Evolutionary conservation across 2,329 filamentous ascomycete genomes (phyloP), one percentile per base, ranked within the genome.

Genomic region (Cercospora sp.): DNA sequence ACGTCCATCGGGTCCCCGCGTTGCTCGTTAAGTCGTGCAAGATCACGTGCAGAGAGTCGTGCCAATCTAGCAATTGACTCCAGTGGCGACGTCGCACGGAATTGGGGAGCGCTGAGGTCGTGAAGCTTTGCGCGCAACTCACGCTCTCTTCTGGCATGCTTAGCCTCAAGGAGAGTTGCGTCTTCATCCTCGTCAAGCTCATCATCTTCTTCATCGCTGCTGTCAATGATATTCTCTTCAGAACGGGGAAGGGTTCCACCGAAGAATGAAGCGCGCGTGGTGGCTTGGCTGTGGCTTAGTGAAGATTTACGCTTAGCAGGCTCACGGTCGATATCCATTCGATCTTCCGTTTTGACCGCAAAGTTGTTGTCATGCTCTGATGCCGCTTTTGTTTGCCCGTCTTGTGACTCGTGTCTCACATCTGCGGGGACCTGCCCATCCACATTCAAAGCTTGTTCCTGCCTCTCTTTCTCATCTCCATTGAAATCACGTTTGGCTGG

Each of bases 141-240:
- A 12, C 82, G 76, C 70, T 82, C 83, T 66, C 82, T 79, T 9
- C 80, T 77, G 53, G 82, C 81, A 69, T 82, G 84, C 60, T 82
- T 83, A 5, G 80, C 81, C 73, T 84, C 81, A 21, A 80, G 80
- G 34, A 82, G 78, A 8, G 81, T 81, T 63, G 82, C 80, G 63
- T 83, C 82, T 69, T 84, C 81, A 66, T 84, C 82, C 10, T 82
- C 76, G 69, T 83, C 82, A 63, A 83, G 76, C 60, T 82, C 82
- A 61, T 84, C 82, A 21, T 85, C 82, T 51, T 80, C 79, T 43
- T 64, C 62, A 21, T 64, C 62, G 24, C 82, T 83, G 61, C 81
- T 82, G 6, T 73, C 74, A 8, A 66, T 69, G 13, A 74, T 66
- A 5, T 70, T 67, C 37, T 77, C 75, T 58, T 75, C 71, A 16